These are phyloP conservation scores for Pugionium dolabratum DNA, from an alignment of 345 rosid genomes.

Conservation along the genomic window DNA sequence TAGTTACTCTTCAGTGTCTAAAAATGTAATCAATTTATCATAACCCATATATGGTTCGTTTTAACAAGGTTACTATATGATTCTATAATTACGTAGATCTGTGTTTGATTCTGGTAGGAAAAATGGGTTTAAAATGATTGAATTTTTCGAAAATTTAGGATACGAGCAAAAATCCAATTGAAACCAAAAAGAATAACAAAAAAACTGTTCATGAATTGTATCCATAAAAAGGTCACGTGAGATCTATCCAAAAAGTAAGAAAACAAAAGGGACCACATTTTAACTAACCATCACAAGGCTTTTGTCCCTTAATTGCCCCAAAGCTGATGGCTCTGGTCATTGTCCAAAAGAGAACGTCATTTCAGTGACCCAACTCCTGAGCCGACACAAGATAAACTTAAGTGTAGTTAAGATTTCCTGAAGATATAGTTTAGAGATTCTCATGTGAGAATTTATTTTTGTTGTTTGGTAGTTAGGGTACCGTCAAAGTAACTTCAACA, in stretches of 20 bases:
- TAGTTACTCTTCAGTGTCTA: slow-evolving; percentile 4
- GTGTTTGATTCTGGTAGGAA: background rate
- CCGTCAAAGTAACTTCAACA: slow-evolving; percentile 30
- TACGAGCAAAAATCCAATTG: slow-evolving; percentile 8
- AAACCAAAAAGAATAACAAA: background rate
- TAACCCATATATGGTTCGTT: background rate
- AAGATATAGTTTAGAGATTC: slow-evolving; percentile 14
- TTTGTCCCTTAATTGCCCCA: slow-evolving; percentile 29
- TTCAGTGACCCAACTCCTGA: slow-evolving; percentile 25
- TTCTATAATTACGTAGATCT: background rate
- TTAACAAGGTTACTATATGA: slow-evolving; percentile 14
- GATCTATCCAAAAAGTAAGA: slow-evolving; percentile 26
- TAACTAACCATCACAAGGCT: slow-evolving; percentile 31
- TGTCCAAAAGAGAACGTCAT: slow-evolving; percentile 31
- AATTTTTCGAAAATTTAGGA: background rate
- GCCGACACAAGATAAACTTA: slow-evolving; percentile 39
- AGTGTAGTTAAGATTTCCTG: slow-evolving; percentile 15
- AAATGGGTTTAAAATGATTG: background rate
- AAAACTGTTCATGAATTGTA: slow-evolving; percentile 17
- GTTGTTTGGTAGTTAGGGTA: slow-evolving; percentile 38
- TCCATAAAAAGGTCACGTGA: slow-evolving; percentile 37
- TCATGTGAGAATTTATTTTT: slow-evolving; percentile 38
- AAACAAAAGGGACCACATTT: slow-evolving; percentile 33
- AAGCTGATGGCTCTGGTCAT: slow-evolving; percentile 31
- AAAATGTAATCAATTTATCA: slow-evolving; percentile 9